These are phyloP conservation scores for Gonapodya prolifera DNA, from an alignment of 192 early-diverging fungal genomes.

Conservation along the genomic window DNA sequence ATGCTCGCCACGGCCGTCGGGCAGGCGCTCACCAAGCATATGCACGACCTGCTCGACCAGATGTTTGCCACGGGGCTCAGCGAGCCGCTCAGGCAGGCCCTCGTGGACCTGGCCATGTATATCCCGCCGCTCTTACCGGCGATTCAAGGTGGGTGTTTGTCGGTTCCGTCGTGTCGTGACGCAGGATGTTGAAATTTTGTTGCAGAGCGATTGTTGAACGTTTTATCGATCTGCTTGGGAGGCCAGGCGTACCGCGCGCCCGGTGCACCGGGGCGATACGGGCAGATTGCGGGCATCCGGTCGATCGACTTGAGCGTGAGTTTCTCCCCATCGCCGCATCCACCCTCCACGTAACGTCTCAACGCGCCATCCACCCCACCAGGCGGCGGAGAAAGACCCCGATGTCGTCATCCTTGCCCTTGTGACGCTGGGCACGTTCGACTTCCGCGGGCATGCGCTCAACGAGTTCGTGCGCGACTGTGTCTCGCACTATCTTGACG, in stretches of 20 bases:
- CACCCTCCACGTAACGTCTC: too few relatives aligned
- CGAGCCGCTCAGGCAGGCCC: slow-evolving; percentile 62
- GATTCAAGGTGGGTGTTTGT: slow-evolving; percentile 57
- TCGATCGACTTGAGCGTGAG: not conserved
- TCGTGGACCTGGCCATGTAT: slow-evolving; percentile 63
- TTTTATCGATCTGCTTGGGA: slow-evolving; percentile 73
- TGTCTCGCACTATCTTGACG: slow-evolving; percentile 67
- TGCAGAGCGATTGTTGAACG: slow-evolving; percentile 69
- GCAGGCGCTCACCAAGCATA: slow-evolving; percentile 74
- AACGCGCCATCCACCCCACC: too few relatives aligned
- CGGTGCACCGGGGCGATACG: slow-evolving; percentile 42
- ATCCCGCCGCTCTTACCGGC: slow-evolving; percentile 69
- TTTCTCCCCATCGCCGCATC: too few relatives aligned
- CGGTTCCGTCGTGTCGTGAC: not conserved
- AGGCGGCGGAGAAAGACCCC: slow-evolving; percentile 23
- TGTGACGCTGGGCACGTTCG: slow-evolving; percentile 68
- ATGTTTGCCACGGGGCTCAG: slow-evolving; percentile 86
- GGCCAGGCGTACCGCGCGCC: slow-evolving; percentile 65
- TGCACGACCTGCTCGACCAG: slow-evolving; percentile 75
- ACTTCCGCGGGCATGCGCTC: slow-evolving; percentile 71
- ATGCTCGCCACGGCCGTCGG: slow-evolving; percentile 82
- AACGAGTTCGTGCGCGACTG: slow-evolving; percentile 83
- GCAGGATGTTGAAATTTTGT: not conserved
- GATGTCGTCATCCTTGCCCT: slow-evolving; percentile 72
- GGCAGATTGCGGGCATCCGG: slow-evolving; percentile 8